Percentiles rank a stretch among this genome's conserved stretches.
phyloP scores from a whole-genome alignment of 768 basidiomycete genomes.

The Omphalotus guepiniiformis region DNA sequence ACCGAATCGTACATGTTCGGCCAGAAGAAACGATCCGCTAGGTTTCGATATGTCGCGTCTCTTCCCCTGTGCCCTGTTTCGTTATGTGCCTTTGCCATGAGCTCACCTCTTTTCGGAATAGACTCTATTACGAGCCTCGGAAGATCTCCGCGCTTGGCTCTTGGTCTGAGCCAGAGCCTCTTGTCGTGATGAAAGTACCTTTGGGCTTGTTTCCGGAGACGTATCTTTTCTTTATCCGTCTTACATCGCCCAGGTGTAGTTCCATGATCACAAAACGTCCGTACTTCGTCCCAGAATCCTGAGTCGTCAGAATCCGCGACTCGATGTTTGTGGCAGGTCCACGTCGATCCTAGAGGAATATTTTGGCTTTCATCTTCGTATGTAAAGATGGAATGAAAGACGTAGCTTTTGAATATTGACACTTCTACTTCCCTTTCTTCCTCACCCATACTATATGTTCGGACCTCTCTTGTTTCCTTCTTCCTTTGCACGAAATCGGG shows the following conservation, averaged over 20 bases:
- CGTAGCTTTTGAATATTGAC: background rate
- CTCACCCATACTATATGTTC: no score
- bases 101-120: background rate
- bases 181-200: slow-evolving; percentile 17
- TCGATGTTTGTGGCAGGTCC: background rate
- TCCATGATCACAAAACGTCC: slow-evolving; percentile 7
- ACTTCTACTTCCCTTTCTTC: no score
- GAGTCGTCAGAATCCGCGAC: background rate
- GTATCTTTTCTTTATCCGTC: slow-evolving; percentile 2
- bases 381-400: background rate
- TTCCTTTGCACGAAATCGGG: background rate
- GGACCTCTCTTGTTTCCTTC: background rate
- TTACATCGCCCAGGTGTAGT: slow-evolving; percentile 5
- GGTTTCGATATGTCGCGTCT: no score
- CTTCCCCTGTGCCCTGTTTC: slow-evolving; percentile 25
- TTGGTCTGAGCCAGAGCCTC: slow-evolving; percentile 15
- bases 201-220: slow-evolving; percentile 5
- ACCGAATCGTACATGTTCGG: no score
- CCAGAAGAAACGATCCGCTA: no score
- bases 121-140: slow-evolving; percentile 24
- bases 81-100: slow-evolving; percentile 24
- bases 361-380: background rate
- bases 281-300: slow-evolving; percentile 14
- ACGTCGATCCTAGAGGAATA: background rate
- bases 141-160: slow-evolving; percentile 1